These are phyloP conservation scores for Melaleuca quinquenervia DNA, from an alignment of 345 rosid species.

Conservation along the genomic window DNA sequence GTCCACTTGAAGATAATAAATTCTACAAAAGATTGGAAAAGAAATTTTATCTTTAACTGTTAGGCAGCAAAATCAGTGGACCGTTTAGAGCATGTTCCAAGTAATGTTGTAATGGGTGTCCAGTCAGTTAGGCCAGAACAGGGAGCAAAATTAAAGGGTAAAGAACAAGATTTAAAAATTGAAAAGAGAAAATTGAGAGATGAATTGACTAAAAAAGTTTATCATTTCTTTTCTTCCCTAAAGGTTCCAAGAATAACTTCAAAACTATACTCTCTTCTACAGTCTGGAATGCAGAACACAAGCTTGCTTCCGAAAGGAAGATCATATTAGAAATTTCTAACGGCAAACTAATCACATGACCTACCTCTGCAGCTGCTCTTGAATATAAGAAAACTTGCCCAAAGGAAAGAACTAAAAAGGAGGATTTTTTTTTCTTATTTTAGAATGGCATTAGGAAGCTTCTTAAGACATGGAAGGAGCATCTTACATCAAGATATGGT, in stretches of 20 bases:
- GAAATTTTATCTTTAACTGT: background rate
- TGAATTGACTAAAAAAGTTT: background rate
- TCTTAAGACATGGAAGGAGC: background rate
- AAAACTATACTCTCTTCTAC: background rate
- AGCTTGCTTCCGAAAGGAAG: background rate
- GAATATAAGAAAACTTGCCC: background rate
- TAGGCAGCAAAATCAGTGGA: background rate
- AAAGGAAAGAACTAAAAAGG: background rate
- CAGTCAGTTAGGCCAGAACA: background rate
- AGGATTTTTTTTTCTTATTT: background rate
- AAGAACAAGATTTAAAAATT: background rate
- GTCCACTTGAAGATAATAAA: background rate
- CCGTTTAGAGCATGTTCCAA: background rate
- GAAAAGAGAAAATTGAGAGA: background rate
- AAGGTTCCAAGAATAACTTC: background rate
- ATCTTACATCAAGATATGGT: background rate
- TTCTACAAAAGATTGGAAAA: background rate
- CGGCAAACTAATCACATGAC: background rate
- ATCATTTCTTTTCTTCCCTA: background rate
- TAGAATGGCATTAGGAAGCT: background rate
- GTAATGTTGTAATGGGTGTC: background rate
- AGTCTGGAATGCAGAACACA: background rate
- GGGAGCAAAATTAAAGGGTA: background rate
- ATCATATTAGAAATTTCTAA: background rate
- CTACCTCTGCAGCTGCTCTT: background rate